A percentile compares a stretch with the other conserved stretches of the same genome.
These are phyloP conservation scores for Penicillium canescens DNA, from an alignment of 495 filamentous ascomycete species.

Conservation along the genomic window DNA sequence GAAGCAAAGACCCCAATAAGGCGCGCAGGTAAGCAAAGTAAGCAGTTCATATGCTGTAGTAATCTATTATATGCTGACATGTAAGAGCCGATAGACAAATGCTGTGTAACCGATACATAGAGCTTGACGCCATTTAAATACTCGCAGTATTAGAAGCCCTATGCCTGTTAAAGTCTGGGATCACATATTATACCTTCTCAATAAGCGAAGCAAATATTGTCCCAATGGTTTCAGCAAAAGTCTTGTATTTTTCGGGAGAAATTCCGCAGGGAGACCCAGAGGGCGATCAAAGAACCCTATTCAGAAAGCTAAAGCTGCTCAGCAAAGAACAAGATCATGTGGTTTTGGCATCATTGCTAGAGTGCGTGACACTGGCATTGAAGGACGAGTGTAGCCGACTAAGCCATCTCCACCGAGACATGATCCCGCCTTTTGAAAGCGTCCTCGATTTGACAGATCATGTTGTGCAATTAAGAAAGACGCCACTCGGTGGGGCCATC, in stretches of 20 bases:
- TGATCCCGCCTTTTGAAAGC: background rate
- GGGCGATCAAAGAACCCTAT: background rate
- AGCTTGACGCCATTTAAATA: background rate
- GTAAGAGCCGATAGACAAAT: too few relatives aligned
- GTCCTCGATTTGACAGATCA: constrained; percentile 1
- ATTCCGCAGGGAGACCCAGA: background rate
- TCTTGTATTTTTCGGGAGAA: background rate
- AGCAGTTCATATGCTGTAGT: background rate
- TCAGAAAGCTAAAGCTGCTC: background rate
- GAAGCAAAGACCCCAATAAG: too few relatives aligned
- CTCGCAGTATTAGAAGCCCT: background rate
- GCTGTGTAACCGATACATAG: background rate
- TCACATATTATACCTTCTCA: background rate
- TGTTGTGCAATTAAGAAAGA: background rate
- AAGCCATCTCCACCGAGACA: background rate
- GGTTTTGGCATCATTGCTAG: background rate
- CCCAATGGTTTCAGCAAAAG: background rate
- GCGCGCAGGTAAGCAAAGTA: constrained; percentile 1
- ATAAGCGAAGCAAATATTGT: background rate
- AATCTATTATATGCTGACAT: background rate
- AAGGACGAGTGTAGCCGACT: background rate
- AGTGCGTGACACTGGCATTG: background rate
- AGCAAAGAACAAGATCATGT: background rate
- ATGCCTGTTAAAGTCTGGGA: background rate
- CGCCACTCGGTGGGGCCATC: background rate